Conservation (phyloP, 1,284 basidiomycete species). For the Ceratorhiza oryzae-sativae region DNA sequence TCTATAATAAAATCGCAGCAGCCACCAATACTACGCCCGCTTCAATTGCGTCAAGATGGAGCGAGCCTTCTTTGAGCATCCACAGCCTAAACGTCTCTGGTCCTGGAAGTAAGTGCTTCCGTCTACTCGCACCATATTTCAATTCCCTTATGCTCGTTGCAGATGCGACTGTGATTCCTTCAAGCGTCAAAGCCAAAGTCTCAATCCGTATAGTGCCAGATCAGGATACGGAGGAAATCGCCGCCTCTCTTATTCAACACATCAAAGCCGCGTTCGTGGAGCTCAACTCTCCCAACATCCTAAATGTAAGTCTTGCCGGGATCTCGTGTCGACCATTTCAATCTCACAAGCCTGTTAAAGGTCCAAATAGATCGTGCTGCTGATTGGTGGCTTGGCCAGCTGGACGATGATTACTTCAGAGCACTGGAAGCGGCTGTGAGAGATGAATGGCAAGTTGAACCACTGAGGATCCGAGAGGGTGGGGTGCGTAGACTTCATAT, state of each 20-base stretch:
- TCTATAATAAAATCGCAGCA: conserved; percentile 72
- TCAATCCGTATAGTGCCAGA: conserved; percentile 94
- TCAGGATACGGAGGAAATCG: conserved; percentile 79
- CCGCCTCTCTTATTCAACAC: conserved; percentile 65
- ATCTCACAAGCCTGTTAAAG: conserved; percentile 51
- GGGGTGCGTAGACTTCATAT: conserved; percentile 64
- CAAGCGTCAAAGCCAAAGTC: conserved; percentile 78
- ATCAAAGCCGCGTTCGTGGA: conserved; percentile 67
- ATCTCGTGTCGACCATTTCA: neutral
- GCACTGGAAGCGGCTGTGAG: conserved; percentile 81
- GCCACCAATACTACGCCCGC: conserved; percentile 71
- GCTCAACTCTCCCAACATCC: conserved; percentile 71
- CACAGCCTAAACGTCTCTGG: conserved; percentile 76
- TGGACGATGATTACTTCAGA: conserved; percentile 83
- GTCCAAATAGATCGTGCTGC: conserved; percentile 83
- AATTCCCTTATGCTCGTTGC: neutral
- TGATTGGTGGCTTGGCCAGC: conserved; percentile 94
- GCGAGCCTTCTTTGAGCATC: conserved; percentile 76
- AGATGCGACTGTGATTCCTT: conserved; percentile 89
- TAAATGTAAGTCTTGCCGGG: conserved; percentile 60
- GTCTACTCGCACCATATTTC: conserved; percentile 29
- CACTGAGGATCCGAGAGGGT: conserved; percentile 91
- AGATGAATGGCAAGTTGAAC: conserved; percentile 85
- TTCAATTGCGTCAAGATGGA: conserved; percentile 77
- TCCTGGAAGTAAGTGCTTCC: conserved; percentile 65